Evolutionary conservation across 2,329 filamentous ascomycete genomes (phyloP), one percentile per base, ranked within the genome.

Genomic region (Thelonectria olida): DNA sequence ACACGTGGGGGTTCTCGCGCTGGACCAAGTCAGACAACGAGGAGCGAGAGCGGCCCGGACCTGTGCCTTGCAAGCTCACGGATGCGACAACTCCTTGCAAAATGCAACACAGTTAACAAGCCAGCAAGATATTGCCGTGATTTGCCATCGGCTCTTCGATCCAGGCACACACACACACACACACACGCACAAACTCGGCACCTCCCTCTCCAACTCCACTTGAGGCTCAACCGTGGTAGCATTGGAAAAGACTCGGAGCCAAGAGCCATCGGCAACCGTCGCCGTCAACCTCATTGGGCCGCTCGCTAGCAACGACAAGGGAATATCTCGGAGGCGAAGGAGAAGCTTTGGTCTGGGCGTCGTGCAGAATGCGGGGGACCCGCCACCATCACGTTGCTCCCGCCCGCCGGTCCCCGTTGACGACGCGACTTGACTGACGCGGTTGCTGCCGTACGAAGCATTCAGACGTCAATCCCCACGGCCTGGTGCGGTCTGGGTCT

Each of bases 291-390:
- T 58, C 55, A 69, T 70, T 67, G 64, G 66, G 55, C 39, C 55
- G 31, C 25, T 45, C 48, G 52, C 65, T 60, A 60, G 58, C 64
- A 44, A 58, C 59, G 64, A 50, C 59, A 64, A 69, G 64, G 70
- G 64, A 66, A 67, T 69, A 69, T 72, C 61, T 68, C 67, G 69
- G 68, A 59, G 66, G 52, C 58, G 45, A 44, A 50, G 54, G 49
- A 38, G 38, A 52, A 62, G 39, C 15, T 27, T 61, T 56, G 54
- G 42, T 49, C 60, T 54, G 54, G 53, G 56, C 51, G 63, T 58
- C 63, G 38, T 65, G 62, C 55, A 67, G 64, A 68, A 63, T 67
- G 62, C 63, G 66, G 67, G 66, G 66, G 63, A 69, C 47, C 52
- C 58, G 55, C 64, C 59, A 56, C 42, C 54, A 60, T 62, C 39